These are phyloP conservation scores for Pseudopediastrum boryanum DNA, from an alignment of 139 green algal genomes.

Conservation along the genomic window DNA sequence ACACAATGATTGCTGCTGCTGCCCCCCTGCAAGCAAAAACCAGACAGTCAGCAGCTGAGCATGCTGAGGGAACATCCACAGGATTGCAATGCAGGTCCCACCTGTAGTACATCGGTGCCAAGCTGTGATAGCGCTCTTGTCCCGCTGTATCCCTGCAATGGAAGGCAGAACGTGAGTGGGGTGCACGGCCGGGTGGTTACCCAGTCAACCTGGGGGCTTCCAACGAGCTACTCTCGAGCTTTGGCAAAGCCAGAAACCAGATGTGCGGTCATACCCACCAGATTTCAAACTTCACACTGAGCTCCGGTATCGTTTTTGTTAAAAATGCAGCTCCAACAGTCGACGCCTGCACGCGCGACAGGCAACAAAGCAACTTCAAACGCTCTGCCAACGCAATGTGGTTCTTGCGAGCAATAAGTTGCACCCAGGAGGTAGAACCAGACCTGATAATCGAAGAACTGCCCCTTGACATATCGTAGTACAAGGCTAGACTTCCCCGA, in stretches of 20 bases:
- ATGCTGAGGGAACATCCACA: not conserved
- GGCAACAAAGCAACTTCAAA: conserved; percentile 17
- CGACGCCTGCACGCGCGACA: conserved; percentile 77
- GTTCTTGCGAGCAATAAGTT: not conserved
- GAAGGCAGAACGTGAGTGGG: not conserved
- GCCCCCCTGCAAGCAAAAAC: conserved; percentile 71
- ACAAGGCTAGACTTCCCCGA: conserved; percentile 95
- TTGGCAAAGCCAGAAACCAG: not conserved
- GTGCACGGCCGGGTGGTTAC: not conserved
- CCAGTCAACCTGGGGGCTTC: not conserved
- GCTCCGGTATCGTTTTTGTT: conserved; percentile 95
- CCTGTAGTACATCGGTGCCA: conserved; percentile 99
- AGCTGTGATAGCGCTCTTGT: conserved; percentile 97
- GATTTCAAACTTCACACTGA: conserved; percentile 99
- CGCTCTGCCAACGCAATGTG: not conserved
- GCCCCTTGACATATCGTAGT: conserved; percentile 94
- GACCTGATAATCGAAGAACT: conserved; percentile 99
- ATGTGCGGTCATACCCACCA: conserved; percentile 67
- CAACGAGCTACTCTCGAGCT: not conserved
- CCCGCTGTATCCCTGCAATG: conserved; percentile 91
- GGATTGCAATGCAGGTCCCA: conserved; percentile 12
- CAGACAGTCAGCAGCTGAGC: not conserved
- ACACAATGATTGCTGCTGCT: conserved; percentile 92
- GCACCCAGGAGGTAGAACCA: conserved; percentile 3
- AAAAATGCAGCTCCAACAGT: conserved; percentile 98